phyloP scores from a whole-genome alignment of 1,284 basidiomycete species.

The Singerocomus inundabilis region DNA sequence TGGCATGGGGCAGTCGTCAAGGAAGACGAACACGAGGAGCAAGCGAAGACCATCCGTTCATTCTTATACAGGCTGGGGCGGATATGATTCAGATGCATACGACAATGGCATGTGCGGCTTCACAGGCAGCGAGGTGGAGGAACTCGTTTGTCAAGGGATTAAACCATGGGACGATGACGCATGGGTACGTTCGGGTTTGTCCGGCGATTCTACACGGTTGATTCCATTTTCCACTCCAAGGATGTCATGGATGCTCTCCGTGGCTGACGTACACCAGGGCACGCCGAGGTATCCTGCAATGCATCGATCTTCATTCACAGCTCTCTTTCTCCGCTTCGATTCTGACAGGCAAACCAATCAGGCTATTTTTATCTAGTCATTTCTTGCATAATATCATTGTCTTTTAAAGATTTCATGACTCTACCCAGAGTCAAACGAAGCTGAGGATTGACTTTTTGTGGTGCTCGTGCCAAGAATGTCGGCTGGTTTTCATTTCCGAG shows the following conservation, averaged over 20 bases:
- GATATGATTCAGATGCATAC: conserved; percentile 3
- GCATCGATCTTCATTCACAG: not conserved
- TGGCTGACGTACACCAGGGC: not conserved
- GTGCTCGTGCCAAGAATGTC: not conserved
- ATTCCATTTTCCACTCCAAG: not conserved
- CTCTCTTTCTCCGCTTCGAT: not conserved
- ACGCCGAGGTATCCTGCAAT: not conserved
- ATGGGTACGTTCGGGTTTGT: conserved; percentile 29
- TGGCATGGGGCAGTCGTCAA: conserved; percentile 1
- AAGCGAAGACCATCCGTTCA: not conserved
- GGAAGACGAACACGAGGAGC: not conserved
- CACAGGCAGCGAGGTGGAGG: conserved; percentile 36
- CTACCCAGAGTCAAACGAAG: not conserved
- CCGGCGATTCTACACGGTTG: not conserved
- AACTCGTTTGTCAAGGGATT: conserved; percentile 40
- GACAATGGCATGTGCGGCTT: conserved; percentile 31
- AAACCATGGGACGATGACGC: conserved; percentile 49
- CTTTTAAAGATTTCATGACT: not conserved
- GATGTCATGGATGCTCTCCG: conserved; percentile 14
- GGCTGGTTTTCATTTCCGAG: no score
- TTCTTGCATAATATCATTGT: not conserved
- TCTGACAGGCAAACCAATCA: not conserved
- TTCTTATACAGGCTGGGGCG: not conserved
- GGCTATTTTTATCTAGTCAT: not conserved
- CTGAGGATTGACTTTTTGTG: not conserved